These are phyloP conservation scores for Thalassia testudinum DNA, from an alignment of 116 monocot genomes.

Conservation along the genomic window DNA sequence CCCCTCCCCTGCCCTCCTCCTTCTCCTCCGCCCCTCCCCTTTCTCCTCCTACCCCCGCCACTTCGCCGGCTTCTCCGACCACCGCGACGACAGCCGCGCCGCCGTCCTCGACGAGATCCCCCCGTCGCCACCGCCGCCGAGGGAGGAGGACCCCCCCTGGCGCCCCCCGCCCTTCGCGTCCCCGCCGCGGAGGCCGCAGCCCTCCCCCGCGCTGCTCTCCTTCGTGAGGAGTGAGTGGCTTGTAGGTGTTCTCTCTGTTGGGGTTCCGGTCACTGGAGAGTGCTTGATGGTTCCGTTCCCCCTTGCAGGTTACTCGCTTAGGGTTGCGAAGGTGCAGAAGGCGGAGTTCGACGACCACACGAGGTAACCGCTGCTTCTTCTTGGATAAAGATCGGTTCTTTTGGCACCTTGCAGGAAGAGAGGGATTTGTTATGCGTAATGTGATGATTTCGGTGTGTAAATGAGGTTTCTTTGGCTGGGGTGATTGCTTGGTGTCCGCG, in stretches of 20 bases:
- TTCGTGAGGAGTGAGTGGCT: conserved; percentile 16
- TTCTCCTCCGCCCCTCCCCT: background rate
- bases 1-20: background rate
- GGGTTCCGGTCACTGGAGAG: background rate
- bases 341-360: conserved; percentile 30
- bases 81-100: background rate
- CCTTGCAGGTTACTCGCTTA: conserved; percentile 43
- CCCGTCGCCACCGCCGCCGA: background rate
- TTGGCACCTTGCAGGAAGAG: no score
- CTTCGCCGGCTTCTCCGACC: conserved; percentile 1
- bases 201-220: conserved; percentile 2
- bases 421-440: no score
- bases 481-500: no score
- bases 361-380: conserved; percentile 18
- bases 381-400: no score
- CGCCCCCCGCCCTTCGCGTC: background rate
- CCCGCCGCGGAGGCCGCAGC: background rate
- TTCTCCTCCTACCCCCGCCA: background rate
- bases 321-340: conserved; percentile 48
- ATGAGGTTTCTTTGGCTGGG: no score
- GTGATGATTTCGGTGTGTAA: no score
- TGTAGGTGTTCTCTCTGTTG: background rate
- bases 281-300: background rate
- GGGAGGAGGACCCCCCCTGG: background rate
- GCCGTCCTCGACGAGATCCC: background rate